Conservation (phyloP, 164 flowering plant genomes). For the Cinnamomum chago region DNA sequence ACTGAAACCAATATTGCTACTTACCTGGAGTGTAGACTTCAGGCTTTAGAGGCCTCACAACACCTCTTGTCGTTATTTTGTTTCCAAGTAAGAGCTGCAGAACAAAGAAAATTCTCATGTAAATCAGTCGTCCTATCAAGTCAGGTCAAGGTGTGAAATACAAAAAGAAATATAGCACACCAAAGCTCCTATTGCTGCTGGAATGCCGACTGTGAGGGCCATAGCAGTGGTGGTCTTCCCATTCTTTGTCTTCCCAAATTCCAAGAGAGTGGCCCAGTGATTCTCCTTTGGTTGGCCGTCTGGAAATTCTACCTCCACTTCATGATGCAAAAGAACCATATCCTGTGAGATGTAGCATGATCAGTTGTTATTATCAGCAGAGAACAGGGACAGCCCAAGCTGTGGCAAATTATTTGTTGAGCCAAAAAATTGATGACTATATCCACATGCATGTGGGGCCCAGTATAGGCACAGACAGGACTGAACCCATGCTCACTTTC, state of each 20-base stretch:
- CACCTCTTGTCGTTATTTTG: slow-evolving; percentile 68
- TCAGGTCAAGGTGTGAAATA: neutral
- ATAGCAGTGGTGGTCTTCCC: slow-evolving; percentile 69
- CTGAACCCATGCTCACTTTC: too few species aligned
- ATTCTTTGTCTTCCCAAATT: slow-evolving; percentile 59
- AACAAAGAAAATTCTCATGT: neutral
- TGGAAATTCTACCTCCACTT: slow-evolving; percentile 71
- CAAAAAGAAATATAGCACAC: slow-evolving; percentile 25
- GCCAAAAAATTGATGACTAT: too few species aligned
- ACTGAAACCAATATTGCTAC: neutral
- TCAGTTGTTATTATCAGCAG: neutral
- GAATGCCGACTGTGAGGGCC: slow-evolving; percentile 94
- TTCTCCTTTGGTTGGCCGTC: slow-evolving; percentile 49
- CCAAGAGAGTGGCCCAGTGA: slow-evolving; percentile 67
- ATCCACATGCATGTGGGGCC: too few species aligned
- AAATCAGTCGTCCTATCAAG: neutral
- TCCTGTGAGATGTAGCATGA: slow-evolving; percentile 42
- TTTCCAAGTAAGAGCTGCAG: slow-evolving; percentile 73
- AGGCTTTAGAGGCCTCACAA: slow-evolving; percentile 74
- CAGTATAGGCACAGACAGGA: too few species aligned
- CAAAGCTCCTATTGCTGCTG: slow-evolving; percentile 93
- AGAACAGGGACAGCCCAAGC: too few species aligned
- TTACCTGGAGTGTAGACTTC: slow-evolving; percentile 90
- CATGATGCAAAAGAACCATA: slow-evolving; percentile 94
- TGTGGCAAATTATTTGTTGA: too few species aligned